These are phyloP conservation scores for Diplotaxis tenuifolia DNA, from an alignment of 345 rosid species.

Conservation along the genomic window DNA sequence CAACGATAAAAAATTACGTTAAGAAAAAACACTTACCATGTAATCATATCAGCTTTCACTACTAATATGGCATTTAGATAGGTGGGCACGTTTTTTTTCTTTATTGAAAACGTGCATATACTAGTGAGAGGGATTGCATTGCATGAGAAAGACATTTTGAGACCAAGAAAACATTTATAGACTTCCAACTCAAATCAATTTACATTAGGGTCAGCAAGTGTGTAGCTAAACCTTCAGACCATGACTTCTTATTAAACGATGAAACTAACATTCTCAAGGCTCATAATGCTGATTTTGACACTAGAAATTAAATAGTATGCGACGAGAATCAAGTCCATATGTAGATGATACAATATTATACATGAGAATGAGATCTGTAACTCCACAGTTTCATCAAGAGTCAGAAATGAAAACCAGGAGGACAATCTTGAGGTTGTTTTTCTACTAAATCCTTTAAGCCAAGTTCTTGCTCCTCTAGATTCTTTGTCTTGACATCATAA, in stretches of 20 bases:
- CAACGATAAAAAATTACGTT: neutral
- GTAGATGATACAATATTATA: neutral
- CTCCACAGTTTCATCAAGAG: neutral
- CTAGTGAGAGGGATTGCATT: too few relatives aligned
- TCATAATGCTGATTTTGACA: neutral
- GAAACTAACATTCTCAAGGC: neutral
- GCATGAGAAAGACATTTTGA: too few relatives aligned
- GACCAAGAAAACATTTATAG: too few relatives aligned
- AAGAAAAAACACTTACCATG: neutral
- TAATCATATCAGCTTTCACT: neutral
- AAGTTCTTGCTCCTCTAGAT: constrained; percentile 61
- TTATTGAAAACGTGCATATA: neutral
- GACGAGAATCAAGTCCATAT: neutral
- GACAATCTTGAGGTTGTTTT: constrained; percentile 53
- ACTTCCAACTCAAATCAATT: neutral
- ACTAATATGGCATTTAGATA: neutral
- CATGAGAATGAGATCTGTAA: neutral
- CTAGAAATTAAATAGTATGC: neutral
- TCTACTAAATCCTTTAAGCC: constrained; percentile 48
- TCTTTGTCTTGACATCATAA: constrained; percentile 54
- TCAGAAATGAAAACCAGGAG: constrained; percentile 53
- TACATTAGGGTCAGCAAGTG: neutral
- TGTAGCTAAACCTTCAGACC: neutral
- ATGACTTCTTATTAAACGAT: neutral
- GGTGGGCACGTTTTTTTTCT: constrained; percentile 1